Conservation (phyloP, 2,329 filamentous ascomycete species). For the Ceratocystis harringtonii region DNA sequence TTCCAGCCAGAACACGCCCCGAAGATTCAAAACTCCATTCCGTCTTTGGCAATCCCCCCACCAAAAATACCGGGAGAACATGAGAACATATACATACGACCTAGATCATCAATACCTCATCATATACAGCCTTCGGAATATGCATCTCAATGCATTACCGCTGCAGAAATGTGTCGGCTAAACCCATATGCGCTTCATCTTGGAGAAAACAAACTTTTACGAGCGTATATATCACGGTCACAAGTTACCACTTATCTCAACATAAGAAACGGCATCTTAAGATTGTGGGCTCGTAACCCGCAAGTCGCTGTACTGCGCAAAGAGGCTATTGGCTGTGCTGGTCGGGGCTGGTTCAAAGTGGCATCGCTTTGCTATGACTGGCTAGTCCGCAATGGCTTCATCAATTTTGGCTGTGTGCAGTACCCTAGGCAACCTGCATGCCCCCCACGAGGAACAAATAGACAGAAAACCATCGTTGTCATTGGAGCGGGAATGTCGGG, state of each 20-base stretch:
- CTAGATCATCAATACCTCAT: conserved; percentile 71
- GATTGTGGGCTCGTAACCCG: conserved; percentile 79
- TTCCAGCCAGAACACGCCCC: neutral
- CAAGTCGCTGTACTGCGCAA: conserved; percentile 65
- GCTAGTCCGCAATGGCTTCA: conserved; percentile 80
- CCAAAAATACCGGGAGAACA: neutral
- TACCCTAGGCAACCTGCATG: conserved; percentile 32
- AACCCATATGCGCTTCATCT: conserved; percentile 79
- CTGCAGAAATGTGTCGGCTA: conserved; percentile 75
- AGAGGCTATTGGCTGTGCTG: conserved; percentile 82
- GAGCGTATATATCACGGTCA: conserved; percentile 65
- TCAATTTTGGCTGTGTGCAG: conserved; percentile 80
- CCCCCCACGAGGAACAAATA: conserved; percentile 31
- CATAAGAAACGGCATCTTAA: conserved; percentile 83
- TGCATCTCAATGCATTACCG: conserved; percentile 78
- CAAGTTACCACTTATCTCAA: conserved; percentile 95
- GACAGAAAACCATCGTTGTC: conserved; percentile 62
- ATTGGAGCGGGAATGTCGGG: conserved; percentile 93
- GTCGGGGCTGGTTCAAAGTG: conserved; percentile 74
- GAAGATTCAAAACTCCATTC: neutral
- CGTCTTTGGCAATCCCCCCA: neutral
- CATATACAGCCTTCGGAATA: conserved; percentile 61
- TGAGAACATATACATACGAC: conserved; percentile 23
- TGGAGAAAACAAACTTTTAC: conserved; percentile 67
- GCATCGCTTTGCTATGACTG: conserved; percentile 84